phyloP scores from a whole-genome alignment of 495 filamentous ascomycete species.

The Astrocystis sublimbata region DNA sequence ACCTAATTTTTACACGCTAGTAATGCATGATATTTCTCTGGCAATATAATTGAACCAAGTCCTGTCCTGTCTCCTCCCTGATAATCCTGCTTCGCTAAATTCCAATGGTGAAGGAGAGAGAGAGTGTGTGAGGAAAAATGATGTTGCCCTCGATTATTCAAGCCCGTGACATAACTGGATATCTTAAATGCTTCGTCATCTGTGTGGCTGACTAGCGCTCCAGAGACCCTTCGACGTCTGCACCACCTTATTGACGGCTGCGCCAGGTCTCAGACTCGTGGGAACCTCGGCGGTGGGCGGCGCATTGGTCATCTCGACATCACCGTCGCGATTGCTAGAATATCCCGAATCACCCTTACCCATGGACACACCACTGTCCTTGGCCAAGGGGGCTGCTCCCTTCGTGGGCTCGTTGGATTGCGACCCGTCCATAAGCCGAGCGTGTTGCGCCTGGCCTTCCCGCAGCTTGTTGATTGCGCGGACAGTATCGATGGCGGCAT shows the following conservation, averaged over 20 bases:
- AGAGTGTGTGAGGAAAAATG: not conserved
- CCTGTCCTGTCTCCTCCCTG: not conserved
- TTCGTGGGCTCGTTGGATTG: constrained; percentile 40
- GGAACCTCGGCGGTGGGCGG: constrained; percentile 29
- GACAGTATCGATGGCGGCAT: constrained; percentile 96
- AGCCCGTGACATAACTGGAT: constrained; percentile 4
- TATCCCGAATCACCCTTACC: constrained; percentile 45
- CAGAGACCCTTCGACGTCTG: constrained; percentile 41
- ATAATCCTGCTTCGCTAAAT: constrained; percentile 9
- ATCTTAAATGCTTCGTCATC: constrained; percentile 19
- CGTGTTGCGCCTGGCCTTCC: constrained; percentile 62
- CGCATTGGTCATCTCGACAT: constrained; percentile 43
- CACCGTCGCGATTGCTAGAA: constrained; percentile 35
- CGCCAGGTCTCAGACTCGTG: constrained; percentile 34
- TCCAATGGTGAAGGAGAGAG: not conserved
- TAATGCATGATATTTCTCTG: constrained; percentile 13
- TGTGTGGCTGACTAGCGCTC: constrained; percentile 32
- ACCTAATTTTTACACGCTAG: constrained; percentile 1
- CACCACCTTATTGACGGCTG: constrained; percentile 32
- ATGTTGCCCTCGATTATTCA: constrained; percentile 11
- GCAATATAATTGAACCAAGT: not conserved
- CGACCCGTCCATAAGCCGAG: constrained; percentile 69
- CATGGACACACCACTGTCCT: constrained; percentile 33
- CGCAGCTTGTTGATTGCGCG: constrained; percentile 96
- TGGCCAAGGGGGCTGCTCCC: constrained; percentile 24